Base-by-base conservation (phyloP, 2,329 filamentous ascomycete genomes). In the Hymenoscyphus infarciens region DNA sequence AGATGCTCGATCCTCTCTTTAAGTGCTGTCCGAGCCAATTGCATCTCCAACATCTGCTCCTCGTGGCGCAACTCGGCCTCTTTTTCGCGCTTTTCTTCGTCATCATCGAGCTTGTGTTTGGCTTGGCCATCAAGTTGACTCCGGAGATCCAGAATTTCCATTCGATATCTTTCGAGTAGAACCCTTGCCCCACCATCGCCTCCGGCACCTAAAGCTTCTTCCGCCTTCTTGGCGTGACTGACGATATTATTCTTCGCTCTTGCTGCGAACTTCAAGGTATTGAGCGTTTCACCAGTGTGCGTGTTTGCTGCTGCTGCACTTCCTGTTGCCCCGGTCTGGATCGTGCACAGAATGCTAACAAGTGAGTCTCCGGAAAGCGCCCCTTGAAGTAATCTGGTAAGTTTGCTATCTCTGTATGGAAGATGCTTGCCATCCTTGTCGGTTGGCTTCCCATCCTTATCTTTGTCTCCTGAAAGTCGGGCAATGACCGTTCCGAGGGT, bases 11-110 rank as follows among this genome's bases (percentile, higher is more conserved):
- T 99, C 33, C 95, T 88, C 79, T 99, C 95, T 75, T 98, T 99
- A 61, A 99, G 79, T 0, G 95, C 95, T 0, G 95, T 99, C 52
- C 95, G 87, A 35, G 95, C 95, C 56, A 99, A 83, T 75, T 99
- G 95, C 91, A 99, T 98, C 77, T 99, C 95, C 61, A 99, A 82
- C 84, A 99, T 94, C 76, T 99, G 95, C 78, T 98, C 95, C 74
- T 97, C 93, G 69, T 97, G 95, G 45, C 92, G 87, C 68, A 91
- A 85, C 68, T 92, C 88, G 7, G 90, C 90, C 76, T 97, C 91
- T 69, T 89, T 86, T 74, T 95, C 88, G 19, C 87, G 82, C 49
- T 81, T 87, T 68, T 87, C 84, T 71, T 95, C 91, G 68, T 90
- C 86, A 71, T 90, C 85, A 62, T 81, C 82, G 60, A 89, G 85